Conservation (phyloP, 2,329 filamentous ascomycete genomes). For the Calonectria pteridis region DNA sequence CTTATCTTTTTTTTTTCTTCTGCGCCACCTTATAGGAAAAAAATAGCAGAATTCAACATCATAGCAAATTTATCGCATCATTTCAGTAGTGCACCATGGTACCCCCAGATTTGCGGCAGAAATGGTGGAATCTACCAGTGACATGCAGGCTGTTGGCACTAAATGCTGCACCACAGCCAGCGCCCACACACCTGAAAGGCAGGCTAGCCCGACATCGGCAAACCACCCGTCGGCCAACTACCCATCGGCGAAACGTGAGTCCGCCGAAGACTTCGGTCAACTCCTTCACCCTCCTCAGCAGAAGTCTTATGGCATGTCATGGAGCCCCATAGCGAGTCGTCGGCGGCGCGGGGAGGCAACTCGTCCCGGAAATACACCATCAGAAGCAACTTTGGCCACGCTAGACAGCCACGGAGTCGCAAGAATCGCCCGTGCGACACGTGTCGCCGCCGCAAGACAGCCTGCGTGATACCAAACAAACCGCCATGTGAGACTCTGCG, state of each 20-base stretch:
- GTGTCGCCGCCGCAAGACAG: constrained; percentile 59
- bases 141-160: not conserved
- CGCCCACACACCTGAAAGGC: not conserved
- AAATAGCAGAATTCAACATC: not conserved
- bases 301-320: constrained; percentile 24
- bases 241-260: constrained; percentile 18
- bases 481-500: constrained; percentile 56
- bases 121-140: not conserved
- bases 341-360: constrained; percentile 22
- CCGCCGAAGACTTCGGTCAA: constrained; percentile 25
- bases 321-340: constrained; percentile 29
- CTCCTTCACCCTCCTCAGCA: constrained; percentile 8
- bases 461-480: constrained; percentile 58
- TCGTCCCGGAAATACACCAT: constrained; percentile 54
- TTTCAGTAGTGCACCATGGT: not conserved
- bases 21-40: not conserved
- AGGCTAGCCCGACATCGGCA: constrained; percentile 26
- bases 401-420: constrained; percentile 56
- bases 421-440: constrained; percentile 61
- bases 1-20: not conserved
- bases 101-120: not conserved
- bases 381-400: constrained; percentile 56
- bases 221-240: constrained; percentile 33
- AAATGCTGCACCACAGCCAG: not conserved
- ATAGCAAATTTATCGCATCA: not conserved